A percentile compares a stretch with the other conserved stretches of the same genome.
Conservation (phyloP, 2,329 filamentous ascomycete species). For the Orbilia ellipsospora region DNA sequence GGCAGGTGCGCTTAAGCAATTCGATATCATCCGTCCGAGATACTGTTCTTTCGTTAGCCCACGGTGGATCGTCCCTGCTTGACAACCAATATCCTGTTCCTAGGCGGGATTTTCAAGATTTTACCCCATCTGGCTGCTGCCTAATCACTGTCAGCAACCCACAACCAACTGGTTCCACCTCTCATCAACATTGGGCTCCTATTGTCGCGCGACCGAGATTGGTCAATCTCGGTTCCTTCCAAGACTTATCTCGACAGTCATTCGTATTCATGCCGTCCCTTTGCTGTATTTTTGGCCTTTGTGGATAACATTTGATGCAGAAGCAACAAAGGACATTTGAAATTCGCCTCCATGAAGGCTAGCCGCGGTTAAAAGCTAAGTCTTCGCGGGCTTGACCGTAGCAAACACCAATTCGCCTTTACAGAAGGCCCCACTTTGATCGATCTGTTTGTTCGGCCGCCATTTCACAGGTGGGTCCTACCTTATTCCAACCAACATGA, state of each 20-base stretch:
- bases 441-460: neutral
- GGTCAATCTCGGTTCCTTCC: no score
- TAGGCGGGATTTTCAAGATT: slow-evolving; percentile 25
- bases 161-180: slow-evolving; percentile 2
- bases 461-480: slow-evolving; percentile 21
- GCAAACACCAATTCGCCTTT: neutral
- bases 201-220: neutral
- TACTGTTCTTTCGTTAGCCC: neutral
- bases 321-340: slow-evolving; percentile 5
- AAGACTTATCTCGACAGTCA: no score
- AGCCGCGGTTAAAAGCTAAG: neutral
- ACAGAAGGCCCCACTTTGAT: slow-evolving; percentile 2
- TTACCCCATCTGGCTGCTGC: slow-evolving; percentile 48
- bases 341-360: slow-evolving; percentile 12
- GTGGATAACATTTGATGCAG: neutral
- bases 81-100: slow-evolving; percentile 24
- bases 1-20: neutral
- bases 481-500: slow-evolving; percentile 35
- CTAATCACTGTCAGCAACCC: slow-evolving; percentile 28
- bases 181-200: neutral
- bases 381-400: neutral
- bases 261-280: no score
- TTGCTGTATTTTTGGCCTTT: neutral
- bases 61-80: slow-evolving; percentile 14
- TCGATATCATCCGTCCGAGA: neutral